Evolutionary conservation across 163 green algal genomes (phyloP), one percentile per base, ranked within the genome.

Genomic region (Scenedesmus sp.): DNA sequence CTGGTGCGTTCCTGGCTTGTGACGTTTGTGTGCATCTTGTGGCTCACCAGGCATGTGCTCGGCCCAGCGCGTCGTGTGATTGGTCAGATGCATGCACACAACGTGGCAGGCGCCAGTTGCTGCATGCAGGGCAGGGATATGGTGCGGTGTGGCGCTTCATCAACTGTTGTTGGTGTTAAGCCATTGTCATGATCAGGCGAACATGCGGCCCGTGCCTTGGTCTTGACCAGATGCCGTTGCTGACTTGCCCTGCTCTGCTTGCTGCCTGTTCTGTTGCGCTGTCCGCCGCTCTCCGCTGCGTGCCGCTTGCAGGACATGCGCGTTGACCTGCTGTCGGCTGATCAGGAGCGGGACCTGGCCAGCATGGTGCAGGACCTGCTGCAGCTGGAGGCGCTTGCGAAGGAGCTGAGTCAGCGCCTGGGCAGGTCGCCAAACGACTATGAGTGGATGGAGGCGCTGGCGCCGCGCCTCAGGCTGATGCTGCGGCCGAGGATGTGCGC

Each of bases 301-400:
- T 13, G 20, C n/a, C 26, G 2, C 53, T 26, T 49, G 56, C 79
- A 86, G 78, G 78, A 91, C 56, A 81, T 86, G 78, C 87, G 87
- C 37, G 49, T 35, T 26, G 88, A 92, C 3, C 88, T 98, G 81
- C 94, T 98, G 56, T 93, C 91, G 1, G 85, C 79, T 10, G 96
- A 97, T 0, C 84, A 97, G 90, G 97, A 99, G 93, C 89, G 93
- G 40, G 92, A 96, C 79, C 92, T 98, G 79, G 93, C 94, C 7
- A 86, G 68, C 1, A 82, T 97, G 40, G 94, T 97, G 51, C 95
- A 97, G 93, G 93, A 97, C 65, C 92, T 94, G 42, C 61, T 97
- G 65, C 81, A 87, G 43, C 91, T 98, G 79, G 93, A 98, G 87
- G 85, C 86, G 2, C 44, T 94, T 9, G 89, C 91, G 51, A 73